Conservation (phyloP, 768 basidiomycete genomes). For the Gyrodon lividus region DNA sequence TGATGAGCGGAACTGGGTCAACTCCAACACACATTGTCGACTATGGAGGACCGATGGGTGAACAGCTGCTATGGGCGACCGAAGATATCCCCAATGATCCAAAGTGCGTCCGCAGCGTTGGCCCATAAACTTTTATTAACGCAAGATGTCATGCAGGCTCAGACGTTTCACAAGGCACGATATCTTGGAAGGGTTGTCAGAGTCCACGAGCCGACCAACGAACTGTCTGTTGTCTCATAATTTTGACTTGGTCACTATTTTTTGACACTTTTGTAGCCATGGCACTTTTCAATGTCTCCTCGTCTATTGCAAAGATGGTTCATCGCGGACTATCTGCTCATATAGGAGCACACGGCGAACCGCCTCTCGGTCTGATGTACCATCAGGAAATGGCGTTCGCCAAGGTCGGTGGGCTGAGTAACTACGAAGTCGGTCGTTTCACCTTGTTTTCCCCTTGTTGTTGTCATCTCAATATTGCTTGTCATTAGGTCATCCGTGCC, state of each 20-base stretch:
- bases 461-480: neutral
- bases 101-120: slow-evolving; percentile 43
- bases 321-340: slow-evolving; percentile 57
- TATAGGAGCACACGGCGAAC: slow-evolving; percentile 75
- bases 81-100: slow-evolving; percentile 65
- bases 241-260: neutral
- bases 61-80: slow-evolving; percentile 66
- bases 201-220: slow-evolving; percentile 57
- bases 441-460: neutral
- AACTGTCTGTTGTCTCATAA: slow-evolving; percentile 45
- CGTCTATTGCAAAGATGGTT: slow-evolving; percentile 68
- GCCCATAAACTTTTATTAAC: neutral
- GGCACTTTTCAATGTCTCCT: slow-evolving; percentile 66
- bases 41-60: slow-evolving; percentile 71
- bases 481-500: slow-evolving; percentile 56
- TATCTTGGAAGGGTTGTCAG: slow-evolving; percentile 55
- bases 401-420: slow-evolving; percentile 59
- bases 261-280: slow-evolving; percentile 43
- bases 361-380: slow-evolving; percentile 72
- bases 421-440: slow-evolving; percentile 55
- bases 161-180: slow-evolving; percentile 65
- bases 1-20: slow-evolving; percentile 64
- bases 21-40: slow-evolving; percentile 78
- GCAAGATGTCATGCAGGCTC: slow-evolving; percentile 39
- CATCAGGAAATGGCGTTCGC: slow-evolving; percentile 74